These are phyloP conservation scores for Jasminum sambac DNA, from an alignment of 257 asterid genomes.

Conservation along the genomic window DNA sequence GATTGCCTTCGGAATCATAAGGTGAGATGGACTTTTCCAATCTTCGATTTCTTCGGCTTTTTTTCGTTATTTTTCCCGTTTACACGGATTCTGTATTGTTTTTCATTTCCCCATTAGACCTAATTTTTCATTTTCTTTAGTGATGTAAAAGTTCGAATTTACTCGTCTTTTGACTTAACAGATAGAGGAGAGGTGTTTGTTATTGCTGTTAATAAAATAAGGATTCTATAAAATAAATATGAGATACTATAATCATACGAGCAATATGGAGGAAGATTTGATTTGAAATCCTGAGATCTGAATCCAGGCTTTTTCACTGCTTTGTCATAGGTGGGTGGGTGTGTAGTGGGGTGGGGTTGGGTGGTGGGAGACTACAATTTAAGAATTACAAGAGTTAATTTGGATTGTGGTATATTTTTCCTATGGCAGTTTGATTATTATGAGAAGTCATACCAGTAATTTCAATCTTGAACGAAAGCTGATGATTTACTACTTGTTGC, in stretches of 20 bases:
- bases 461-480: not conserved
- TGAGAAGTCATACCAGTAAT: not conserved
- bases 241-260: not conserved
- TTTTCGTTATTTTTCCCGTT: not conserved
- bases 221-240: not conserved
- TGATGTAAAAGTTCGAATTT: constrained; percentile 1
- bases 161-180: constrained; percentile 18
- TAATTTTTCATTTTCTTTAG: constrained; percentile 7
- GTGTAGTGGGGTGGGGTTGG: not conserved
- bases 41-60: not conserved
- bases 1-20: constrained; percentile 29
- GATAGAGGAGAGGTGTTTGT: not conserved
- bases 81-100: constrained; percentile 20
- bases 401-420: not conserved
- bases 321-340: constrained; percentile 11
- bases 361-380: not conserved
- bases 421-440: not conserved
- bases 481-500: not conserved
- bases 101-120: not conserved
- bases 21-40: constrained; percentile 33
- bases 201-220: constrained; percentile 5
- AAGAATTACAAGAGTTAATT: constrained; percentile 1
- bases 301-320: constrained; percentile 8
- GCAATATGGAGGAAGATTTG: not conserved
- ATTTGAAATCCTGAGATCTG: not conserved